phyloP scores from a whole-genome alignment of 306 rosid genomes.

The Vicia faba region DNA sequence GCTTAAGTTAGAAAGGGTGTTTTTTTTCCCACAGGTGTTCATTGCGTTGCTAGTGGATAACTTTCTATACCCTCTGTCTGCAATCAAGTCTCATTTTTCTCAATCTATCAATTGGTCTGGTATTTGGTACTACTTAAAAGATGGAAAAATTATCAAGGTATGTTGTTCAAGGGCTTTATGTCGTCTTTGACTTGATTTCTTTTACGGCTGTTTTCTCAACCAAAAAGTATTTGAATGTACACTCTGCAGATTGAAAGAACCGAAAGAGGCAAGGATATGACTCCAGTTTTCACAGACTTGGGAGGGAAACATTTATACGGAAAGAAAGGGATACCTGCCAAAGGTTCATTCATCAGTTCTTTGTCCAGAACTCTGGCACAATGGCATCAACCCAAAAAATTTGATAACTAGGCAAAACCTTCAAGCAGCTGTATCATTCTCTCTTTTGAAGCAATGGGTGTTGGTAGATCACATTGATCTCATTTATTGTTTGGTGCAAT shows the following conservation, averaged over 20 bases:
- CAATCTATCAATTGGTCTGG: conserved; percentile 99
- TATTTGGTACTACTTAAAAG: conserved; percentile 77
- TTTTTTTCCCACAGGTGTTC: conserved; percentile 69
- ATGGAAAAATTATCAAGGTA: conserved; percentile 89
- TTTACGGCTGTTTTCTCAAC: conserved; percentile 31
- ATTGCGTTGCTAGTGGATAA: conserved; percentile 90
- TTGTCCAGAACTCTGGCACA: conserved; percentile 82
- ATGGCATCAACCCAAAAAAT: conserved; percentile 97
- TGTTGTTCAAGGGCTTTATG: conserved; percentile 35
- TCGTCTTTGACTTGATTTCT: conserved; percentile 23
- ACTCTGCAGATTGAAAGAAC: conserved; percentile 80
- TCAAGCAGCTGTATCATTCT: conserved; percentile 39
- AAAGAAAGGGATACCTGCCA: conserved; percentile 84
- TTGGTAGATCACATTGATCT: conserved; percentile 50
- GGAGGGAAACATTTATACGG: conserved; percentile 94
- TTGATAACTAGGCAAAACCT: conserved; percentile 61
- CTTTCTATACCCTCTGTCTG: conserved; percentile 88
- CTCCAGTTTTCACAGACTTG: conserved; percentile 84
- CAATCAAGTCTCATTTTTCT: conserved; percentile 85
- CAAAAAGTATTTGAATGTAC: conserved; percentile 21
- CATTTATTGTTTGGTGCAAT: conserved; percentile 47
- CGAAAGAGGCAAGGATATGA: conserved; percentile 77
- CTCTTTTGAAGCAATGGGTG: conserved; percentile 40
- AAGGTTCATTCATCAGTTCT: conserved; percentile 70
- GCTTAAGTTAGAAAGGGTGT: conserved; percentile 43